These are phyloP conservation scores for Phytophthora pisi DNA, from an alignment of 352 stramenopile genomes.

Conservation along the genomic window DNA sequence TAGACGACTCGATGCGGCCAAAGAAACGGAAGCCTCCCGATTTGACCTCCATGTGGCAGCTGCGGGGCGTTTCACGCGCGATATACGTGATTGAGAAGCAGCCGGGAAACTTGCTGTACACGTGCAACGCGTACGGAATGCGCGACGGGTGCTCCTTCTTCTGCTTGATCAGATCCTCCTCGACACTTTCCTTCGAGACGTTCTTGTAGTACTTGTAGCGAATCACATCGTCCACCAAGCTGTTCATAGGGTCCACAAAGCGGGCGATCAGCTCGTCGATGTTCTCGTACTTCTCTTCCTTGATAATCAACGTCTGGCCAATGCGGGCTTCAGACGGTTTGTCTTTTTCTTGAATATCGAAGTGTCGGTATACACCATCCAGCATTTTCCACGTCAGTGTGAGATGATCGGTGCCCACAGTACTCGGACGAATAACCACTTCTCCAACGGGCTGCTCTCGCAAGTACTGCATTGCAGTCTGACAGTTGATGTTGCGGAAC, in stretches of 20 bases:
- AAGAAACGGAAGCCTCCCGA: constrained; percentile 87
- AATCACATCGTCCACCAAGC: constrained; percentile 83
- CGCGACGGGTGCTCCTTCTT: constrained; percentile 86
- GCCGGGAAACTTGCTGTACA: constrained; percentile 87
- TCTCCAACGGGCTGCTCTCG: constrained; percentile 81
- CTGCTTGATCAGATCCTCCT: constrained; percentile 89
- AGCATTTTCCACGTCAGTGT: constrained; percentile 91
- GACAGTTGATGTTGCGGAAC: constrained; percentile 90
- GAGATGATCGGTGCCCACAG: constrained; percentile 81
- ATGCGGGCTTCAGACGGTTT: constrained; percentile 87
- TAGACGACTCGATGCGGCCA: constrained; percentile 86
- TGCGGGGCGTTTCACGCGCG: constrained; percentile 80
- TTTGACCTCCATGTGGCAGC: constrained; percentile 89
- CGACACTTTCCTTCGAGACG: constrained; percentile 67
- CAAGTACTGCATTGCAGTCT: constrained; percentile 81
- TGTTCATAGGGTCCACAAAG: constrained; percentile 91
- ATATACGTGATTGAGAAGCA: constrained; percentile 92
- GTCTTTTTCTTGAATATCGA: constrained; percentile 88
- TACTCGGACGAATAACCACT: constrained; percentile 87
- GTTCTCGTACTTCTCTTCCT: constrained; percentile 86
- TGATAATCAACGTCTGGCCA: constrained; percentile 83
- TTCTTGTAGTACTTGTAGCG: constrained; percentile 90
- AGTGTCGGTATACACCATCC: constrained; percentile 87
- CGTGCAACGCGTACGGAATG: constrained; percentile 85
- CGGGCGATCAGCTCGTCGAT: constrained; percentile 90